Evolutionary conservation across 495 filamentous ascomycete species (phyloP).

Genomic region (Immersiella caudata): DNA sequence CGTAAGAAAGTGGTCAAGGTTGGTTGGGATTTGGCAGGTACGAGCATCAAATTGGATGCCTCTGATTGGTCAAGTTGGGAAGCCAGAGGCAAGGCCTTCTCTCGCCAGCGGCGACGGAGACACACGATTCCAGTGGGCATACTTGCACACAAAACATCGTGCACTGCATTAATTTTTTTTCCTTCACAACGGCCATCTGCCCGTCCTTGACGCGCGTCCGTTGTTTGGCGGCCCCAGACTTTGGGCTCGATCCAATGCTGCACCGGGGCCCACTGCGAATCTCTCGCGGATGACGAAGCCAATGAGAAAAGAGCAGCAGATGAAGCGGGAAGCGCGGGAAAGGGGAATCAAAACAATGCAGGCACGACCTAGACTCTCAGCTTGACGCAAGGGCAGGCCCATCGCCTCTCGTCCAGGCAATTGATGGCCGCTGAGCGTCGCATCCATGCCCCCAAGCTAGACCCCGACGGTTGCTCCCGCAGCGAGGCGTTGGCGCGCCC

Average conservation of each 20-base stretch:
- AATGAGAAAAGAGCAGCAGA: background rate
- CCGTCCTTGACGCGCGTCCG: background rate
- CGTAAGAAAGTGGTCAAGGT: too few species aligned
- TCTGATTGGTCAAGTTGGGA: too few species aligned
- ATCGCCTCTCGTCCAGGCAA: background rate
- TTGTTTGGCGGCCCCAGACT: background rate
- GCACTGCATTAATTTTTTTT: background rate
- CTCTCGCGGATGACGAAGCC: background rate
- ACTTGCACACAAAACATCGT: too few species aligned
- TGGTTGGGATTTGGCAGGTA: too few species aligned
- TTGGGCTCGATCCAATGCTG: background rate
- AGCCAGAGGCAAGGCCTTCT: too few species aligned
- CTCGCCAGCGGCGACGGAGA: too few species aligned
- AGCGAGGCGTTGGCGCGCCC: background rate
- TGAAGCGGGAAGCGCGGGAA: background rate
- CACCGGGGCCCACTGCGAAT: background rate
- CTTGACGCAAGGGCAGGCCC: background rate
- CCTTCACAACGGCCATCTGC: too few species aligned
- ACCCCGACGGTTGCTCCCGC: background rate
- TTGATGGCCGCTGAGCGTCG: background rate
- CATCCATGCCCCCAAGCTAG: background rate
- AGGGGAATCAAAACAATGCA: background rate
- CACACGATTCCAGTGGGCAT: too few species aligned
- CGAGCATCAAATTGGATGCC: too few species aligned
- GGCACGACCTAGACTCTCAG: background rate